A percentile compares a stretch with the other conserved stretches of the same genome.
Evolutionary conservation across 2,329 filamentous ascomycete genomes (phyloP).

Genomic region (Capronia americana): DNA sequence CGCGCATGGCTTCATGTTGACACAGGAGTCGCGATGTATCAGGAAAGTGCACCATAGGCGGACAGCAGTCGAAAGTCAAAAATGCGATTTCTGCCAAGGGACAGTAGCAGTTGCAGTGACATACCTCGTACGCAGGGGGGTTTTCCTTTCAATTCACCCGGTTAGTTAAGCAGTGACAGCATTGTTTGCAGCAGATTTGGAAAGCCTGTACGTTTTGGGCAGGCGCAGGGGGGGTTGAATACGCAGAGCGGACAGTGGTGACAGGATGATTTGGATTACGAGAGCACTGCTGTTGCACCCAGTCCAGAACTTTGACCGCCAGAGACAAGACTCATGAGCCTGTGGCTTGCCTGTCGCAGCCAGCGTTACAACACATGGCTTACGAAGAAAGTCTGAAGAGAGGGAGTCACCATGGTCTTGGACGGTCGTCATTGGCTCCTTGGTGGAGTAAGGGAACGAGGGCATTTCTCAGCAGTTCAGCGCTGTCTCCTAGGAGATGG

Average conservation of each 20-base stretch:
- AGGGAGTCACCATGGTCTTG: not conserved
- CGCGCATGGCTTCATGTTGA: not conserved
- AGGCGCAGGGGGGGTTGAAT: slow-evolving; percentile 9
- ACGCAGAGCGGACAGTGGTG: not conserved
- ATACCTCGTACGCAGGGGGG: not conserved
- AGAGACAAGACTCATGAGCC: not conserved
- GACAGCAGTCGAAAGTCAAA: not conserved
- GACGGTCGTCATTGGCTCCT: slow-evolving; percentile 2
- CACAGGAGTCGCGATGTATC: not conserved
- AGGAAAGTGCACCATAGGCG: slow-evolving; percentile 4
- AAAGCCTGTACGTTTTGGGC: slow-evolving; percentile 7
- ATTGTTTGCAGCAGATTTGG: not conserved
- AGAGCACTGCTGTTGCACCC: slow-evolving; percentile 13
- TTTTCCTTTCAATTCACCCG: not conserved
- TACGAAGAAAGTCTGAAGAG: slow-evolving; percentile 16
- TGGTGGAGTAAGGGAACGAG: not conserved
- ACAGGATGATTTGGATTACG: slow-evolving; percentile 19
- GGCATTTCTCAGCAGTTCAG: slow-evolving; percentile 12
- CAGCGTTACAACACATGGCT: slow-evolving; percentile 26
- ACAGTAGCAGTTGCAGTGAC: not conserved
- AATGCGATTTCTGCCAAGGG: not conserved
- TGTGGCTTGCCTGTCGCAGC: slow-evolving; percentile 6
- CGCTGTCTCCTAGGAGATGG: slow-evolving; percentile 1
- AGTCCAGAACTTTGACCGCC: slow-evolving; percentile 22
- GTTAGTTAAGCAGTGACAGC: slow-evolving; percentile 3